These are phyloP conservation scores for Protostelium mycophagum DNA, from an alignment of 78 protist species.

Conservation along the genomic window DNA sequence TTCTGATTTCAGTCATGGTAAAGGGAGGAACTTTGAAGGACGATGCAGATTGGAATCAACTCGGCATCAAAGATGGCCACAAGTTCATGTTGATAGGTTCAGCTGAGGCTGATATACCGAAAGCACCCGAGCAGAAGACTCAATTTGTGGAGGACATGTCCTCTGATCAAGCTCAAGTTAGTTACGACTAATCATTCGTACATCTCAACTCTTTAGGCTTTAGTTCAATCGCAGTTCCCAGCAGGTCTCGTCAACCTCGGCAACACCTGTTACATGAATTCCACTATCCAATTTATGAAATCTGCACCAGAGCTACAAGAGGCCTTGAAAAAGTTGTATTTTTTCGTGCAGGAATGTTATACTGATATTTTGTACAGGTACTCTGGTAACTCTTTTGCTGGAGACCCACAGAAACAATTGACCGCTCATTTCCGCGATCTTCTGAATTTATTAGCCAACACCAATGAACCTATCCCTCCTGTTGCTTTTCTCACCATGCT, in stretches of 20 bases:
- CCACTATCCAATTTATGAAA: conserved; percentile 42
- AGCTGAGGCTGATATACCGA: conserved; percentile 22
- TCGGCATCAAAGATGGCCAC: conserved; percentile 56
- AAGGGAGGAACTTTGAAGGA: conserved; percentile 76
- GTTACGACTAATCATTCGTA: neutral
- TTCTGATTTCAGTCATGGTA: conserved; percentile 41
- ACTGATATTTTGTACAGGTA: neutral
- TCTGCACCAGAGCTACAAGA: conserved; percentile 20
- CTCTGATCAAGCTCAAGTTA: conserved; percentile 4
- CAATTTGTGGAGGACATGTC: conserved; percentile 64
- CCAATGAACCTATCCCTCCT: conserved; percentile 22
- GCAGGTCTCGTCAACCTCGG: conserved; percentile 51
- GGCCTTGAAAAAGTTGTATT: conserved; percentile 2
- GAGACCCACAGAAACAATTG: conserved; percentile 12
- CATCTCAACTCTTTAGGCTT: neutral
- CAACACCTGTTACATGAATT: conserved; percentile 51
- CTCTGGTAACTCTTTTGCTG: neutral
- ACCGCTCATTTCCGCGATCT: conserved; percentile 14
- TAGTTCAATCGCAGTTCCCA: conserved; percentile 12
- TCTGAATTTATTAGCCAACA: conserved; percentile 18
- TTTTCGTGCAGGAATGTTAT: neutral
- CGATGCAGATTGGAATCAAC: conserved; percentile 43
- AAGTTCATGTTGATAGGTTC: conserved; percentile 70
- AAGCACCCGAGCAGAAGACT: conserved; percentile 15
- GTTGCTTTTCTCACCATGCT: conserved; percentile 13